Conservation (phyloP, 2,329 filamentous ascomycete genomes). For the Fusarium nanum region DNA sequence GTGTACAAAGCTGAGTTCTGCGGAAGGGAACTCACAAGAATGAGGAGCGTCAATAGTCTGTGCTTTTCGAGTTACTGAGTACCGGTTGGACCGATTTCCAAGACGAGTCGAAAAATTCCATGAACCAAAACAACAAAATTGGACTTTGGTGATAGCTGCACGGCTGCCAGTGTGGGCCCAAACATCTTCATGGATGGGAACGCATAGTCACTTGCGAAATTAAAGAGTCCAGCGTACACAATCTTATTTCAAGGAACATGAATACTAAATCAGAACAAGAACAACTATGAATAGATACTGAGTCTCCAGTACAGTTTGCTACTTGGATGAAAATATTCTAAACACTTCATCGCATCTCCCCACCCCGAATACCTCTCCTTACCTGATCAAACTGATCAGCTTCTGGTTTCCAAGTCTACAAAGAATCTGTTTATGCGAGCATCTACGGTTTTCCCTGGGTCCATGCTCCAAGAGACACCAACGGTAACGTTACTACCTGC, state of each 20-base stretch:
- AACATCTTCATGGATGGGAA: background rate
- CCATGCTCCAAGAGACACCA: background rate
- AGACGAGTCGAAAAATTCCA: background rate
- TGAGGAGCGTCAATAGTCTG: rapidly evolving
- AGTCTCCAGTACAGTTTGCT: background rate
- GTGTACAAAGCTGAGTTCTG: background rate
- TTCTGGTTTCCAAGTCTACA: background rate
- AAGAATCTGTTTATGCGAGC: background rate
- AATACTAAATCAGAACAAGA: background rate
- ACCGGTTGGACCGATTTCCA: background rate
- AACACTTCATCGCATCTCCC: background rate
- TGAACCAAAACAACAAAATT: background rate
- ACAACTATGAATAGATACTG: background rate
- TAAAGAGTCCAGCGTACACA: background rate
- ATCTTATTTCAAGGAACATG: background rate
- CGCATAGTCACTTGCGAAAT: background rate
- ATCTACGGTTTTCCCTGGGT: background rate
- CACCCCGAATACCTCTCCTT: background rate
- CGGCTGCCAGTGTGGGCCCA: constrained; percentile 2
- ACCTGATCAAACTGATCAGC: background rate
- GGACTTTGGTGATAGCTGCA: background rate
- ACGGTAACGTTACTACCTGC: background rate
- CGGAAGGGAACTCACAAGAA: too few species aligned
- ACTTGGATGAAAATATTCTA: background rate
- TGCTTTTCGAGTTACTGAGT: background rate